These are phyloP conservation scores for Taxillus chinensis DNA, from an alignment of 164 flowering plant genomes.

Conservation along the genomic window DNA sequence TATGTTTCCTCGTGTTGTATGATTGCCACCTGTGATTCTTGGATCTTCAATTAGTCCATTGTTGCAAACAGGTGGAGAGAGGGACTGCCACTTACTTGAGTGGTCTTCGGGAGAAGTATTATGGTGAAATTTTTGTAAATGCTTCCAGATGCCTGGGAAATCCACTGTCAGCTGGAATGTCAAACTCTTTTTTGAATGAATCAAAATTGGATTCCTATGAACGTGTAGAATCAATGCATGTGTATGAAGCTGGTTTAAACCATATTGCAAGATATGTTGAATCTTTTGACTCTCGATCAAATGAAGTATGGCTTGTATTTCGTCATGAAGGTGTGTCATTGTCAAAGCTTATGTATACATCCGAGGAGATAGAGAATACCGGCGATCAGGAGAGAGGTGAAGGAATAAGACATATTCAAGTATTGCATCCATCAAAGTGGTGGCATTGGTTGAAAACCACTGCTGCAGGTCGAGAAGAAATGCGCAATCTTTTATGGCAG, in stretches of 20 bases:
- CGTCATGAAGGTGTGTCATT: slow-evolving; percentile 77
- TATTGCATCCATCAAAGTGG: slow-evolving; percentile 86
- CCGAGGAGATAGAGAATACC: slow-evolving; percentile 34
- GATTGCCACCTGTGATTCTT: background rate
- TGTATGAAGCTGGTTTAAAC: slow-evolving; percentile 71
- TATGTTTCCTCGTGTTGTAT: background rate
- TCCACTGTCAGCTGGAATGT: slow-evolving; percentile 15
- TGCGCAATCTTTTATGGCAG: slow-evolving; percentile 80
- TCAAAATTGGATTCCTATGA: slow-evolving; percentile 15
- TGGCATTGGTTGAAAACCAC: slow-evolving; percentile 97
- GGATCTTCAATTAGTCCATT: background rate
- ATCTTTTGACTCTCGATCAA: slow-evolving; percentile 81
- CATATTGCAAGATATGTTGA: slow-evolving; percentile 96
- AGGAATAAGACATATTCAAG: slow-evolving; percentile 30
- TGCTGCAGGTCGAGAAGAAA: slow-evolving; percentile 75
- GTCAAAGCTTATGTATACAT: slow-evolving; percentile 79
- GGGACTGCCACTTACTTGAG: slow-evolving; percentile 73
- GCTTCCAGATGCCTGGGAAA: slow-evolving; percentile 50
- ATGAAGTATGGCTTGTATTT: slow-evolving; percentile 97
- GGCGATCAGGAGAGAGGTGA: slow-evolving; percentile 29
- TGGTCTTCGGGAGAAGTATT: slow-evolving; percentile 89
- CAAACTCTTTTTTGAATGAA: slow-evolving; percentile 19
- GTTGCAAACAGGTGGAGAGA: slow-evolving; percentile 72
- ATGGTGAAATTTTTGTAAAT: slow-evolving; percentile 90
- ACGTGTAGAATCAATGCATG: slow-evolving; percentile 13